Percentiles rank a stretch among this genome's conserved stretches.
Conservation (phyloP, 2,329 filamentous ascomycete species). For the Aspergillus transmontanensis region DNA sequence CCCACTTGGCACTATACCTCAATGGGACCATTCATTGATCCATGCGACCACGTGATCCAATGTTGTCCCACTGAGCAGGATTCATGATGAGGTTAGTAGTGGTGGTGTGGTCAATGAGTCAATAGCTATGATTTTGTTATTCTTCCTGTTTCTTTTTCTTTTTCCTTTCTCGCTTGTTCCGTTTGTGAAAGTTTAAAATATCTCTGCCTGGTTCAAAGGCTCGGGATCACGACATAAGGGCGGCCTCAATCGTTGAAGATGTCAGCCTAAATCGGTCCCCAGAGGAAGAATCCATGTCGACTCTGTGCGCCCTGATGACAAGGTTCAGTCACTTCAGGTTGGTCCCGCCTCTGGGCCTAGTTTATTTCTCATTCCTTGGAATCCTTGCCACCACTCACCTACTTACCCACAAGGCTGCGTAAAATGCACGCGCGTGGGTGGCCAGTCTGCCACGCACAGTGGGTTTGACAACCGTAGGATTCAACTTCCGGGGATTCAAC, state of each 20-base stretch:
- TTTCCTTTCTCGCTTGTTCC: neutral
- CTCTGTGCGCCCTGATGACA: neutral
- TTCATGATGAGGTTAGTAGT: neutral
- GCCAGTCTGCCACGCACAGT: neutral
- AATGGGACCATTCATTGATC: neutral
- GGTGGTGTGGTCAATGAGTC: neutral
- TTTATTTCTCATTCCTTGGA: neutral
- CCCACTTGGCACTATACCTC: neutral
- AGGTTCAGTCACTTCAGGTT: neutral
- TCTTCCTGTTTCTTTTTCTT: neutral
- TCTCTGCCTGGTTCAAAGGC: neutral
- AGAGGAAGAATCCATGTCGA: neutral
- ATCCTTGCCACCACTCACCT: neutral
- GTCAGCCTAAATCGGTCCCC: neutral
- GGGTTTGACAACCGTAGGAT: neutral
- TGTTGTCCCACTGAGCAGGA: neutral
- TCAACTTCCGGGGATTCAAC: neutral
- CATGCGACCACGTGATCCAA: neutral
- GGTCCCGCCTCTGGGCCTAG: neutral
- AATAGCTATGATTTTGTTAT: too few species aligned
- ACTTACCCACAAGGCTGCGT: constrained; percentile 2
- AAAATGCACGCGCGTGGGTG: neutral
- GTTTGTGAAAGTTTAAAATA: neutral
- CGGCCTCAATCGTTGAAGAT: neutral
- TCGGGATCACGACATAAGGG: neutral